A percentile compares a stretch with the other conserved stretches of the same genome.
Conservation (phyloP, 2,329 filamentous ascomycete species). For the Microdochium trichocladiopsis region DNA sequence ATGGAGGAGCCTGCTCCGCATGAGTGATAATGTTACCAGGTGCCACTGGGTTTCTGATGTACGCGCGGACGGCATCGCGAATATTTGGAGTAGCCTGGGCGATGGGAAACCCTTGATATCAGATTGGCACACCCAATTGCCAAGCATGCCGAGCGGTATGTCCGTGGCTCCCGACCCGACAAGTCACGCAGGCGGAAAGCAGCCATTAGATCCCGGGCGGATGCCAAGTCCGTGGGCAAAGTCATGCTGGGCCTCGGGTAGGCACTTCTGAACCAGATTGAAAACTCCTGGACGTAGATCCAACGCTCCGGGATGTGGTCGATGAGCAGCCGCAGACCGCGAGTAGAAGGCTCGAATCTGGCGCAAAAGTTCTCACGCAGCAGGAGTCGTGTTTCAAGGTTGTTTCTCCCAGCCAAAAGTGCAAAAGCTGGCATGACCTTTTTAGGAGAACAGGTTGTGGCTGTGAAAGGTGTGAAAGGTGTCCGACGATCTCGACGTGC, state of each 20-base stretch:
- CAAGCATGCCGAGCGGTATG: conserved; percentile 23
- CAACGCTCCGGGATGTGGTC: conserved; percentile 50
- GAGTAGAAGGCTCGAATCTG: conserved; percentile 57
- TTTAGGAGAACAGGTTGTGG: too few species aligned
- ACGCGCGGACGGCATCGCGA: conserved; percentile 26
- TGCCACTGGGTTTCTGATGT: conserved; percentile 32
- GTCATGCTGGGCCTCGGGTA: conserved; percentile 15
- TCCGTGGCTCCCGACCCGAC: conserved; percentile 24
- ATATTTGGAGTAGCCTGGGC: conserved; percentile 20
- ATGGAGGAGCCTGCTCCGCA: conserved; percentile 23
- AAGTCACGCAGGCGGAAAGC: conserved; percentile 42
- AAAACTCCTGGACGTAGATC: conserved; percentile 47
- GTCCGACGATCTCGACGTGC: too few species aligned
- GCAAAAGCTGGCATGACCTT: too few species aligned
- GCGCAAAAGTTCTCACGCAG: conserved; percentile 55
- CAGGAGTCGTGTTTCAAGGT: too few species aligned
- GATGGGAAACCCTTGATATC: conserved; percentile 37
- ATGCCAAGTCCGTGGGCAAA: conserved; percentile 36
- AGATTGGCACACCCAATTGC: conserved; percentile 28
- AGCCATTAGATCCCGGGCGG: conserved; percentile 14
- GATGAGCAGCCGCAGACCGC: conserved; percentile 39
- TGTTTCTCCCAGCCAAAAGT: too few species aligned
- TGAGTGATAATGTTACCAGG: conserved; percentile 16
- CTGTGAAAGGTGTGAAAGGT: too few species aligned
- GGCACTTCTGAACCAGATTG: conserved; percentile 25